Percentiles rank a stretch among this genome's conserved stretches.
Conservation (phyloP, 2,329 filamentous ascomycete genomes). For the Xylaria sp. region DNA sequence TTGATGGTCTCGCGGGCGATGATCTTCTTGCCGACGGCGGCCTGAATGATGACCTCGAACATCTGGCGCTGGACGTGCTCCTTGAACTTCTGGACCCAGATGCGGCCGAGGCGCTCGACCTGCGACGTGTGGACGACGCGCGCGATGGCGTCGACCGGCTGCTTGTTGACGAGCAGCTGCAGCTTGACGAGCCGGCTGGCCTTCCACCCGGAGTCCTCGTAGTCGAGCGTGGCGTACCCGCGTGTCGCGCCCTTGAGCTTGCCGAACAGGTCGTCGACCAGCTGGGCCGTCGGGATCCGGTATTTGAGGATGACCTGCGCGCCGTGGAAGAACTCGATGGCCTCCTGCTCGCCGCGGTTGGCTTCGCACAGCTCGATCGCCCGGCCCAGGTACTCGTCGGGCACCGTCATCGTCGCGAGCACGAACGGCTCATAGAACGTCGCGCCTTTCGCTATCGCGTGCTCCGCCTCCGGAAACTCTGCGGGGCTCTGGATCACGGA, state of each 20-base stretch:
- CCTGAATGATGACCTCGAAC: constrained; percentile 96
- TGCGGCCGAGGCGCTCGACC: constrained; percentile 75
- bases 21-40: constrained; percentile 78
- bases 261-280: constrained; percentile 97
- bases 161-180: constrained; percentile 90
- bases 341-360: constrained; percentile 84
- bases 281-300: constrained; percentile 80
- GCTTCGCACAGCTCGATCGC: constrained; percentile 94
- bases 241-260: constrained; percentile 93
- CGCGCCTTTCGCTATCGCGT: constrained; percentile 48
- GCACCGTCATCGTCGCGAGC: constrained; percentile 83
- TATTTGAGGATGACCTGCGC: constrained; percentile 96
- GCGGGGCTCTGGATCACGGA: constrained; percentile 83
- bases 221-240: constrained; percentile 94
- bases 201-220: constrained; percentile 91
- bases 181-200: constrained; percentile 82
- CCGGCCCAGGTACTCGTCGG: constrained; percentile 90
- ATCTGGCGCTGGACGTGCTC: constrained; percentile 95
- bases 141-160: constrained; percentile 91
- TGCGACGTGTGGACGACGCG: constrained; percentile 85
- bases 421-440: constrained; percentile 56
- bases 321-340: constrained; percentile 86
- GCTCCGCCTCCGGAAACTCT: constrained; percentile 75
- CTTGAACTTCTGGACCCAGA: constrained; percentile 96
- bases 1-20: constrained; percentile 94